Evolutionary conservation across 805 yeast species (phyloP).

Genomic region (Spathaspora arborariae): DNA sequence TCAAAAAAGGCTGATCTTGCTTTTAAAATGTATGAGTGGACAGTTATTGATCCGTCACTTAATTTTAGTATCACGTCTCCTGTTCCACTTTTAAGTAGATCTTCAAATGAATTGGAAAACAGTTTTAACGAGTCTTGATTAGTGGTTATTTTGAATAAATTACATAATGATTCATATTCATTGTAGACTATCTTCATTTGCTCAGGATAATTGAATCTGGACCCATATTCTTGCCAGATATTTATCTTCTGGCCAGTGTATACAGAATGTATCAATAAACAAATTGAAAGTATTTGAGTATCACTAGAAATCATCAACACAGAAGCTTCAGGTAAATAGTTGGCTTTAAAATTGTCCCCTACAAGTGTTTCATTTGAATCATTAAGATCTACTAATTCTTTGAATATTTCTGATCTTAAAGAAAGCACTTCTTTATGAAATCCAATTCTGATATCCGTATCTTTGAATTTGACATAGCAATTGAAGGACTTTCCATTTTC

Average conservation of each 20-base stretch:
- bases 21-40: constrained; percentile 51
- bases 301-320: constrained; percentile 18
- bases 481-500: constrained; percentile 31
- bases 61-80: constrained; percentile 46
- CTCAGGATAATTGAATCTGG: constrained; percentile 22
- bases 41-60: constrained; percentile 42
- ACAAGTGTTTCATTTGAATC: constrained; percentile 19
- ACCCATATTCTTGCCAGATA: constrained; percentile 43
- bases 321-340: constrained; percentile 12
- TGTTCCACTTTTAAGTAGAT: constrained; percentile 13
- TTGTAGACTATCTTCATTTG: constrained; percentile 24
- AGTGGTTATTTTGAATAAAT: constrained; percentile 3
- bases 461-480: constrained; percentile 23
- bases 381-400: constrained; percentile 17
- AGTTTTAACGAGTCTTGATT: background rate
- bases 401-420: constrained; percentile 26
- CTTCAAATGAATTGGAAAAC: constrained; percentile 2
- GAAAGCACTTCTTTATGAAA: constrained; percentile 30
- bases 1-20: constrained; percentile 63
- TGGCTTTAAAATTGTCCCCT: constrained; percentile 22
- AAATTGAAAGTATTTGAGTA: constrained; percentile 33
- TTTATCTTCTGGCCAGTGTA: constrained; percentile 46
- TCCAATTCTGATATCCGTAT: constrained; percentile 26
- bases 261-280: constrained; percentile 40
- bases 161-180: constrained; percentile 23